Percentiles rank a stretch among this genome's conserved stretches.
Evolutionary conservation across 2,329 filamentous ascomycete species (phyloP).

Genomic region (Thermothelomyces thermophilus): DNA sequence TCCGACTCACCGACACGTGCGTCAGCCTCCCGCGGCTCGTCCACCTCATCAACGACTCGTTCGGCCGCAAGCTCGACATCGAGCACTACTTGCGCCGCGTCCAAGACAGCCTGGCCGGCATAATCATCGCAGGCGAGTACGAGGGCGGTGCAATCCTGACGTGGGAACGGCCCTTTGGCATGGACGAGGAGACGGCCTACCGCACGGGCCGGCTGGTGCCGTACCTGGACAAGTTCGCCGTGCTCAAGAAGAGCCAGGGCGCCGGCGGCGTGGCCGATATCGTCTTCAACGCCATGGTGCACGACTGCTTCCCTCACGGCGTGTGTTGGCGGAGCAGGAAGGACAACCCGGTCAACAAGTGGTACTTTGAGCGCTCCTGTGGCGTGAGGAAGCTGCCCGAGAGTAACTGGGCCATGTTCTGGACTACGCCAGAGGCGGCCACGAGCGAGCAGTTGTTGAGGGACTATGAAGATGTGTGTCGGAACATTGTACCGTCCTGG

Average conservation of each 20-base stretch:
- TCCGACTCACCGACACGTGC: slow-evolving; percentile 69
- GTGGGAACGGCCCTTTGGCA: slow-evolving; percentile 71
- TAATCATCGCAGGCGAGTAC: slow-evolving; percentile 94
- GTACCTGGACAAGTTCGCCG: slow-evolving; percentile 96
- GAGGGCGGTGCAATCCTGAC: slow-evolving; percentile 93
- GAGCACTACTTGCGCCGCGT: slow-evolving; percentile 78
- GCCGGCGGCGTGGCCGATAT: slow-evolving; percentile 90
- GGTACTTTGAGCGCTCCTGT: slow-evolving; percentile 90
- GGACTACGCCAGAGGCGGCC: slow-evolving; percentile 69
- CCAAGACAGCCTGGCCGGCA: slow-evolving; percentile 71
- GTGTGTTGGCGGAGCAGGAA: slow-evolving; percentile 89
- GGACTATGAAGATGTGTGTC: slow-evolving; percentile 72
- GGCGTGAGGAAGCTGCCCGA: slow-evolving; percentile 76
- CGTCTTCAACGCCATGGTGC: slow-evolving; percentile 92
- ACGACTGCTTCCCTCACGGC: slow-evolving; percentile 77
- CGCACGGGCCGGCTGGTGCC: slow-evolving; percentile 65
- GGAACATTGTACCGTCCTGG: slow-evolving; percentile 57
- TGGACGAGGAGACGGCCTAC: slow-evolving; percentile 48
- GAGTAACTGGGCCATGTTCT: slow-evolving; percentile 98
- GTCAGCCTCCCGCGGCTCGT: slow-evolving; percentile 80
- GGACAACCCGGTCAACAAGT: slow-evolving; percentile 95
- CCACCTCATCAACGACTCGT: slow-evolving; percentile 88
- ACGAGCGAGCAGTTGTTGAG: slow-evolving; percentile 48
- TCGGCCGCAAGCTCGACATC: slow-evolving; percentile 76
- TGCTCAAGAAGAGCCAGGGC: slow-evolving; percentile 80